Evolutionary conservation across 2,329 filamentous ascomycete genomes (phyloP), one percentile per base, ranked within the genome.

Genomic region (Fusarium camptoceras): DNA sequence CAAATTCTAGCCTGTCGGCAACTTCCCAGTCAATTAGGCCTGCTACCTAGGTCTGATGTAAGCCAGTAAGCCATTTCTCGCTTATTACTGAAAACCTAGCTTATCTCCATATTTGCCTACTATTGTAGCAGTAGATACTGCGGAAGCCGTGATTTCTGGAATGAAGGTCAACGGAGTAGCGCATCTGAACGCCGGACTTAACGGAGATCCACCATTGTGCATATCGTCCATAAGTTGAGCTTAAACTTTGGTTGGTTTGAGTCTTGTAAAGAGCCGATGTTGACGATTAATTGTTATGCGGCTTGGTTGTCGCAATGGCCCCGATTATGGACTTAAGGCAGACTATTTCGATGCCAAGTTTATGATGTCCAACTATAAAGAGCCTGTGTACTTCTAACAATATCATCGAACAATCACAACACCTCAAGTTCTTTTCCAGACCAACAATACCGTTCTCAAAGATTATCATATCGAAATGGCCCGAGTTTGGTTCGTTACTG

Each of bases 401-500:
- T 12, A n/a, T 2, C 34, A 12, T n/a, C 6, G 10, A 37, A n/a
- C 20, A 6, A 8, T 22, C 12, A 5, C 5, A 10, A 24, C 24
- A n/a, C 14, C 14, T 30, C 7, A 5, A 30, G n/a, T 15, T 18
- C 10, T 30, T 20, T 30, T n/a, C 22, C 6, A 22, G 6, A 5
- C 2, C 16, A 12, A 15, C 4, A 46, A 8, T 8, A n/a, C 8
- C 20, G 7, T 5, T 5, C 6, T 11, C 10, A 15, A 16, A n/a
- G n/a, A n/a, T n/a, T n/a, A n/a, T n/a, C n/a, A n/a, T 2, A 34
- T 18, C 3, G 43, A 55, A 5, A 78, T 78, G 76, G 8, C 72
- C 2, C 73, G 76, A 77, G 75, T 80, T 39, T 86, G 83, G 82
- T 78, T 86, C 48, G 77, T 86, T 16, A 87, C 84, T 14, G 85